Evolutionary conservation across 2,329 filamentous ascomycete species (phyloP).

Genomic region (Fusarium proliferatum): DNA sequence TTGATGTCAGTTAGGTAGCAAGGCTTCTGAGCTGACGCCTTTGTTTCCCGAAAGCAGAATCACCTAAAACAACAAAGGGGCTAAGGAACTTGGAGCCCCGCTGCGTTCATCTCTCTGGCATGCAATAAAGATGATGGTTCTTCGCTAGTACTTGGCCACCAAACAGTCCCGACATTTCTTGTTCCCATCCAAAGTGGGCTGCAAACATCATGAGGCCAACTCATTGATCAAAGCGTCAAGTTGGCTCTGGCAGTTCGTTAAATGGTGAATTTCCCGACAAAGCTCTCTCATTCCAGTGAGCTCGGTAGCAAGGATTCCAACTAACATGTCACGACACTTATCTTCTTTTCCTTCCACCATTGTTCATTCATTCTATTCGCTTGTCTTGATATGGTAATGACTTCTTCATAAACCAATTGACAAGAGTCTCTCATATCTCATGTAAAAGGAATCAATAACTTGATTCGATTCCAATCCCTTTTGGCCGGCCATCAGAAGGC

Average conservation of each 20-base stretch:
- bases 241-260: neutral
- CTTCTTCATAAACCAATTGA: neutral
- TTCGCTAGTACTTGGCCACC: conserved; percentile 8
- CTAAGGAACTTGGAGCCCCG: conserved; percentile 12
- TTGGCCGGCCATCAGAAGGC: conserved; percentile 1
- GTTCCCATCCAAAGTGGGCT: neutral
- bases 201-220: neutral
- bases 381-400: neutral
- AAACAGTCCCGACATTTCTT: neutral
- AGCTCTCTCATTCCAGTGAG: conserved; percentile 7
- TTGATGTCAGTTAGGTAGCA: conserved; percentile 1
- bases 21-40: conserved; percentile 9
- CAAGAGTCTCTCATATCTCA: neutral
- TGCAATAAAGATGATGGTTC: conserved; percentile 9
- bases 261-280: neutral
- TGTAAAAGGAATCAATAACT: neutral
- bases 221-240: neutral
- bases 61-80: conserved; percentile 24
- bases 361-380: neutral
- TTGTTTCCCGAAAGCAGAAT: conserved; percentile 36
- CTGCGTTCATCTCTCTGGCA: conserved; percentile 20
- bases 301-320: neutral
- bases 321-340: neutral
- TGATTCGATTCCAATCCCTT: conserved; percentile 9
- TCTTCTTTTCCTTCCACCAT: neutral